Evolutionary conservation across 805 yeast species (phyloP).

Genomic region (Lipomyces starkeyi): DNA sequence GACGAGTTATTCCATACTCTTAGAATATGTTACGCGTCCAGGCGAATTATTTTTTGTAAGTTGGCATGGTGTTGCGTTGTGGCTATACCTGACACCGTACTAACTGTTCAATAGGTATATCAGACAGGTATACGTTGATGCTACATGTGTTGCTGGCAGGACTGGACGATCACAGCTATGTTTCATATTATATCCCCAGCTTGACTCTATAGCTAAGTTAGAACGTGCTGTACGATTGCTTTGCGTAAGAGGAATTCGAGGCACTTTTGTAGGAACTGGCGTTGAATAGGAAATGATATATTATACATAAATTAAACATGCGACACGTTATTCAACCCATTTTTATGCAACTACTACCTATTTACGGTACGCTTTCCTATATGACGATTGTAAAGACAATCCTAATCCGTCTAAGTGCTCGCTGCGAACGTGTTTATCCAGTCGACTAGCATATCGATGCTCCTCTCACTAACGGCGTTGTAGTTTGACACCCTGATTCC

Average conservation of each 20-base stretch:
- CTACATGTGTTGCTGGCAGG: constrained; percentile 39
- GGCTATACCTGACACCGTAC: not conserved
- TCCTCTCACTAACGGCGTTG: constrained; percentile 76
- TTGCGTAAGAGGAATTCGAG: not conserved
- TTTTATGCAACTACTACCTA: not conserved
- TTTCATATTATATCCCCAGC: constrained; percentile 39
- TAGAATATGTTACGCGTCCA: constrained; percentile 31
- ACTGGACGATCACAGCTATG: constrained; percentile 33
- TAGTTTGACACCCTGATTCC: constrained; percentile 91
- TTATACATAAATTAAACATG: not conserved
- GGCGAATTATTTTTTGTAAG: constrained; percentile 34
- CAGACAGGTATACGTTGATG: constrained; percentile 35
- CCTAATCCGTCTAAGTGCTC: constrained; percentile 30
- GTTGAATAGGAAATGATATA: not conserved
- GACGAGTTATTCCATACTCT: constrained; percentile 41
- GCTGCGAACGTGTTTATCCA: constrained; percentile 68
- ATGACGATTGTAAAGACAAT: constrained; percentile 4
- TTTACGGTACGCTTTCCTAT: not conserved
- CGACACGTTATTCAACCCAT: not conserved
- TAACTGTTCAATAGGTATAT: constrained; percentile 34
- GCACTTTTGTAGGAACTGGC: not conserved
- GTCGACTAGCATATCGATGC: constrained; percentile 61
- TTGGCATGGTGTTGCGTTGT: not conserved
- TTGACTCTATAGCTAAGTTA: constrained; percentile 7
- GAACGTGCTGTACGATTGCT: not conserved